Evolutionary conservation across 441 rosid species (phyloP).

Genomic region (Mallotus japonicus): DNA sequence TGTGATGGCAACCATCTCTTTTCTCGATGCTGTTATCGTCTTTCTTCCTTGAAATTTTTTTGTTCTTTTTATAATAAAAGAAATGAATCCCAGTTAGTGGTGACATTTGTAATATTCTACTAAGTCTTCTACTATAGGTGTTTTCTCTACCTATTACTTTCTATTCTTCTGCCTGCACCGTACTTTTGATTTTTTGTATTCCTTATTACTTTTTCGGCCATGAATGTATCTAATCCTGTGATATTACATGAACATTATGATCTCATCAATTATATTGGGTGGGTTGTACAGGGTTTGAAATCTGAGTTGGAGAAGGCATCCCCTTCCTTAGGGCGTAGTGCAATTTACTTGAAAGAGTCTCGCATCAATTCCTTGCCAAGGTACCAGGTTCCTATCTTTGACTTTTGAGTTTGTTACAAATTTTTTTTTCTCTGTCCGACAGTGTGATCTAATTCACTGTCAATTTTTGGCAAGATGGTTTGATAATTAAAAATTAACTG

Average conservation of each 20-base stretch:
- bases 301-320: conserved; percentile 92
- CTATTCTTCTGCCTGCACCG: not conserved
- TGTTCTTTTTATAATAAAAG: not conserved
- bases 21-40: not conserved
- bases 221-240: not conserved
- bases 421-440: no score
- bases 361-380: conserved; percentile 74
- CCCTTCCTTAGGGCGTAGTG: conserved; percentile 80
- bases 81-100: not conserved
- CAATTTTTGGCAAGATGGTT: conserved; percentile 6
- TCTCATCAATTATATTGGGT: conserved; percentile 16
- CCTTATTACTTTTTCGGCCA: not conserved
- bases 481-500: not conserved
- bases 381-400: conserved; percentile 28
- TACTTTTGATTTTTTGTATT: conserved; percentile 7
- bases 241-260: not conserved
- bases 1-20: not conserved
- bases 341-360: conserved; percentile 79
- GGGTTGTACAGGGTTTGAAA: conserved; percentile 62
- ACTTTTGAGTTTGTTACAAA: not conserved
- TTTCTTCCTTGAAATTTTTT: not conserved
- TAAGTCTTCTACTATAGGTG: not conserved
- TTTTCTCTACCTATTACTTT: not conserved
- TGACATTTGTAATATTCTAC: not conserved
- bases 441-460: not conserved